Base-by-base conservation (phyloP, 345 rosid genomes). In the Boechera stricta region DNA sequence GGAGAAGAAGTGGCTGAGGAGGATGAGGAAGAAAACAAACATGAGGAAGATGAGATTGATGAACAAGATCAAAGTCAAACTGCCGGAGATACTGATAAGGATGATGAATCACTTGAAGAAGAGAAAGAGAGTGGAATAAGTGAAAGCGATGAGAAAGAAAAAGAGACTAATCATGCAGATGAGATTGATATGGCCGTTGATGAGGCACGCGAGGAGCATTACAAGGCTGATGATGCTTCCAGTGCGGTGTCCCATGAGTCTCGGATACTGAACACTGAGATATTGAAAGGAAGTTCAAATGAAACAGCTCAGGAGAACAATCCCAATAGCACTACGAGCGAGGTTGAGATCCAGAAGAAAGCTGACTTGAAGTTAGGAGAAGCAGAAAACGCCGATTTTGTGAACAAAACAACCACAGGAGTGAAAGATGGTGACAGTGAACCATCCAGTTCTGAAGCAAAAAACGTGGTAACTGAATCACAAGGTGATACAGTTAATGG, bases 141-240 rank as follows among this genome's bases (percentile, higher is more conserved):
- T 12, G 75, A 76, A 75, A 16, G 7, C 28, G 28, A 18, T 18
- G 55, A 49, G 55, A 81, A 81, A 60, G 88, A 72, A 18, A 47
- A 73, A 77, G 70, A 73, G 75, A 64, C 79, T 62, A 75, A 77
- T 78, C 64, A 78, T 77, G 82, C 65, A 18, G 83, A 83, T 48
- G 88, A 70, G 45, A 73, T 71, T 13, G 77, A 77, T 62, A 72
- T 75, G 71, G 67, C 73, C 13, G 52, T 83, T 67, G 90, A 88
- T 24, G 97, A 85, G 84, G 98, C 98, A 12, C 86, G 96, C 13
- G 97, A 93, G 80, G 94, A 85, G 80, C 83, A 85, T 69, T 93
- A 93, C 75, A 90, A 80, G 82, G 97, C 85, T 10, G 99, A 95
- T 75, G 99, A 95, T 83, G 99, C 98, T 76, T 95, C 98, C 33